These are phyloP conservation scores for Arthroderma sp. DNA, from an alignment of 2,329 filamentous ascomycete genomes.

Conservation along the genomic window DNA sequence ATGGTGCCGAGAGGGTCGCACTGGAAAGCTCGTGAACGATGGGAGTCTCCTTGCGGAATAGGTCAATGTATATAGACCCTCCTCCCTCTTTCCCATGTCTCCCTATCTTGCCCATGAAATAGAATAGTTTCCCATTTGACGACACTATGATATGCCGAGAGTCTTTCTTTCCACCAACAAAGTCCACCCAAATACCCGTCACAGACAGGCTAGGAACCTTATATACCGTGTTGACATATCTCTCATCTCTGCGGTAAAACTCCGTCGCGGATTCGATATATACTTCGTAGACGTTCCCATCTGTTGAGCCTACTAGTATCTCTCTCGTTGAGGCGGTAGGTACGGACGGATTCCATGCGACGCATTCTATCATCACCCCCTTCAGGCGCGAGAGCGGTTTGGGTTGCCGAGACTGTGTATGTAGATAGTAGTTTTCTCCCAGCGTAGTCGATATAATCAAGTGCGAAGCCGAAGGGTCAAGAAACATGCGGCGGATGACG, in stretches of 20 bases:
- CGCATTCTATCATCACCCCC: slow-evolving; percentile 72
- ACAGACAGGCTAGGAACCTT: slow-evolving; percentile 72
- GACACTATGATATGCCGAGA: slow-evolving; percentile 65
- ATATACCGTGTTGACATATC: slow-evolving; percentile 74
- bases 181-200: slow-evolving; percentile 75
- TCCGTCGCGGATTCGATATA: slow-evolving; percentile 91
- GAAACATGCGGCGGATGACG: slow-evolving; percentile 88
- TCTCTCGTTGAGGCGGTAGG: slow-evolving; percentile 90
- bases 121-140: slow-evolving; percentile 65
- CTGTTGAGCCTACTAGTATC: slow-evolving; percentile 81
- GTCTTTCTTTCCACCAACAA: slow-evolving; percentile 56
- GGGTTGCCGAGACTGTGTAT: slow-evolving; percentile 83
- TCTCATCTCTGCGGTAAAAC: slow-evolving; percentile 90
- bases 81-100: slow-evolving; percentile 63
- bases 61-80: slow-evolving; percentile 68
- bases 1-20: slow-evolving; percentile 48
- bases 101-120: slow-evolving; percentile 67
- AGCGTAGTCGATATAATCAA: slow-evolving; percentile 80
- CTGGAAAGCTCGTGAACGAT: slow-evolving; percentile 58
- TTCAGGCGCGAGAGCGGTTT: slow-evolving; percentile 71
- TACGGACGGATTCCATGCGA: slow-evolving; percentile 89
- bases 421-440: slow-evolving; percentile 95
- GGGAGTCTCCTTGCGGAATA: slow-evolving; percentile 81
- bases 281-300: slow-evolving; percentile 88
- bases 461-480: slow-evolving; percentile 93